phyloP scores from a whole-genome alignment of 805 yeast species.

The Cyberlindnera americana region DNA sequence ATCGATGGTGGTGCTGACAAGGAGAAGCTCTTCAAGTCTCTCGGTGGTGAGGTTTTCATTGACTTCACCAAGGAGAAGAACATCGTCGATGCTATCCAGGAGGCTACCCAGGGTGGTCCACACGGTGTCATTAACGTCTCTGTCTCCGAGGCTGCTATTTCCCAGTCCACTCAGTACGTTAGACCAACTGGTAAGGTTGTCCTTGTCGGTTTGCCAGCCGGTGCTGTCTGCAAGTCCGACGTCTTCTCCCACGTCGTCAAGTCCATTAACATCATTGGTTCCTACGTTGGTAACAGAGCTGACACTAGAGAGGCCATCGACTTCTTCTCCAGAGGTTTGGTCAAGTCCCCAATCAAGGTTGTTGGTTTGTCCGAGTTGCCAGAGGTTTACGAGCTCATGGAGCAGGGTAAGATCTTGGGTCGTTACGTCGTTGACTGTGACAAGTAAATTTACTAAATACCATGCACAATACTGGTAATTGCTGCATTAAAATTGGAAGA shows the following conservation, averaged over 20 bases:
- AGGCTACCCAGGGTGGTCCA: conserved; percentile 60
- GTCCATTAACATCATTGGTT: conserved; percentile 58
- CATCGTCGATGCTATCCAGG: conserved; percentile 43
- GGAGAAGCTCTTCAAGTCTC: conserved; percentile 46
- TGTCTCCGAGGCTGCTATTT: conserved; percentile 52
- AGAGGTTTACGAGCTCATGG: conserved; percentile 72
- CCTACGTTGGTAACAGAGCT: conserved; percentile 86
- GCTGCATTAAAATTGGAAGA: neutral
- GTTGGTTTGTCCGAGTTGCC: conserved; percentile 74
- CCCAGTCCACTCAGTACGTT: conserved; percentile 49
- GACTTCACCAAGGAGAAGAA: conserved; percentile 55
- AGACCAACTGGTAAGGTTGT: conserved; percentile 60
- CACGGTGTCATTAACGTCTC: conserved; percentile 46
- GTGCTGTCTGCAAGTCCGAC: conserved; percentile 48
- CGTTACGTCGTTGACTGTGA: conserved; percentile 44
- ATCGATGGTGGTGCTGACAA: conserved; percentile 77
- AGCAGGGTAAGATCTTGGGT: conserved; percentile 79
- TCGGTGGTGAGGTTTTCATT: conserved; percentile 65
- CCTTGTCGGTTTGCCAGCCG: conserved; percentile 61
- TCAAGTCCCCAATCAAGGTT: conserved; percentile 68
- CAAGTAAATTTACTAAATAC: conserved; percentile 7
- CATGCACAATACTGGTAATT: conserved; percentile 3
- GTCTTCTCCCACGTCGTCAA: conserved; percentile 55
- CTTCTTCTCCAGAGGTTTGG: conserved; percentile 68
- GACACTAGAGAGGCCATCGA: conserved; percentile 80